Percentiles rank a stretch among this genome's conserved stretches.
phyloP scores from a whole-genome alignment of 1,139 yeast genomes.

The Candida frijolesensis region DNA sequence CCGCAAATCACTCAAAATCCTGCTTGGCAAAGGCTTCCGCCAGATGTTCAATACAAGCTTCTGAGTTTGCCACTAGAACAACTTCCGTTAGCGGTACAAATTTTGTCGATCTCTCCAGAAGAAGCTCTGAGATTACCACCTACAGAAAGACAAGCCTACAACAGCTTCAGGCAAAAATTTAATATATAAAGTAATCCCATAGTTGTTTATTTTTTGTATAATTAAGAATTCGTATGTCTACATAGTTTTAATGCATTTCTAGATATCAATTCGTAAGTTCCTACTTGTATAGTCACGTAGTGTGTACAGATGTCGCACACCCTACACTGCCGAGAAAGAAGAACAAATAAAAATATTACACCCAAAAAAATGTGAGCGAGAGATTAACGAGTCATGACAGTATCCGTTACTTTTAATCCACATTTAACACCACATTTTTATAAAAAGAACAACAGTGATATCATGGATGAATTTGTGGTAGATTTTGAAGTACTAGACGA shows the following conservation, averaged over 20 bases:
- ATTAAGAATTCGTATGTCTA: neutral
- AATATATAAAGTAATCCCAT: neutral
- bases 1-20: constrained; percentile 8
- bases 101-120: constrained; percentile 56
- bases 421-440: too few relatives aligned
- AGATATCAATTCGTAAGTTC: neutral
- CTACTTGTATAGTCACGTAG: too few relatives aligned
- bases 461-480: neutral
- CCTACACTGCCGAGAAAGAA: neutral
- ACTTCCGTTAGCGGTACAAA: constrained; percentile 67
- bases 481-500: neutral
- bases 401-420: too few relatives aligned
- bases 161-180: constrained; percentile 35
- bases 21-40: constrained; percentile 54
- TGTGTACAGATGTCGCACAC: neutral
- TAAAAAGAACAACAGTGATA: neutral
- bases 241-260: neutral
- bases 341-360: neutral
- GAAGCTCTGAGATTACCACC: constrained; percentile 59
- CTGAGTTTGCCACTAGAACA: constrained; percentile 53
- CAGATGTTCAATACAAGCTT: constrained; percentile 49
- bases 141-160: constrained; percentile 51
- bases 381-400: too few relatives aligned
- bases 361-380: too few relatives aligned
- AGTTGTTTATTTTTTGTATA: too few relatives aligned